Evolutionary conservation across 257 asterid species (phyloP).

Genomic region (Solanum corneliomulleri): DNA sequence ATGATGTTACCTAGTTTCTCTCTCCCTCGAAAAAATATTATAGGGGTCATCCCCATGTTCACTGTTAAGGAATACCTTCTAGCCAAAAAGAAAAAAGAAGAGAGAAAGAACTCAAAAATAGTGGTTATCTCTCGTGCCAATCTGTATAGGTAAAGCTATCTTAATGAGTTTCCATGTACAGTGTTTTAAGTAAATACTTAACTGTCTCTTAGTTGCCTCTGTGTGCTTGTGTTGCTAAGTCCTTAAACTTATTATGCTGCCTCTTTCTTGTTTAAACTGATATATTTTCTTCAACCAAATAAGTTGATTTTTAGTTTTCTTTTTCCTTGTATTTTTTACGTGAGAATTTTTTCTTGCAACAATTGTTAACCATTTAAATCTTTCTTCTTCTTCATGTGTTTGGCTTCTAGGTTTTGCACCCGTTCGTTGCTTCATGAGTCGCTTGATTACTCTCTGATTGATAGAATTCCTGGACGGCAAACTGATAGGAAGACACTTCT

Average conservation of each 20-base stretch:
- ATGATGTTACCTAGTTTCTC: not conserved
- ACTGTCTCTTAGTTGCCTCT: not conserved
- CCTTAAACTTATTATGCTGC: not conserved
- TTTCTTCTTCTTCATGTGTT: not conserved
- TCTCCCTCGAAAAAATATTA: not conserved
- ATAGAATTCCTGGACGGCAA: slow-evolving; percentile 98
- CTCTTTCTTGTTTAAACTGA: not conserved
- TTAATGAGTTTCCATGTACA: not conserved
- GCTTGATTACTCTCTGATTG: slow-evolving; percentile 75
- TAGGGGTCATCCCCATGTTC: not conserved
- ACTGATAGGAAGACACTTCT: slow-evolving; percentile 97
- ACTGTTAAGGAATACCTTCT: not conserved
- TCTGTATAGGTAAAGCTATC: not conserved
- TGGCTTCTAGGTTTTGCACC: slow-evolving; percentile 57
- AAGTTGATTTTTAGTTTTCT: not conserved
- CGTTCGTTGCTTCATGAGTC: slow-evolving; percentile 89
- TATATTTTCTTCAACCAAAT: not conserved
- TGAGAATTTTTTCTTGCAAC: not conserved
- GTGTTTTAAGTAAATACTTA: not conserved
- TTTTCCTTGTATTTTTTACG: not conserved
- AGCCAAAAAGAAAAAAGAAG: not conserved
- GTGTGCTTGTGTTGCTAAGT: not conserved
- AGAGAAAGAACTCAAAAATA: not conserved
- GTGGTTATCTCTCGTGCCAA: not conserved
- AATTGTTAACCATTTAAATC: not conserved